Conservation (phyloP, 805 yeast genomes). For the Spathaspora arborariae region DNA sequence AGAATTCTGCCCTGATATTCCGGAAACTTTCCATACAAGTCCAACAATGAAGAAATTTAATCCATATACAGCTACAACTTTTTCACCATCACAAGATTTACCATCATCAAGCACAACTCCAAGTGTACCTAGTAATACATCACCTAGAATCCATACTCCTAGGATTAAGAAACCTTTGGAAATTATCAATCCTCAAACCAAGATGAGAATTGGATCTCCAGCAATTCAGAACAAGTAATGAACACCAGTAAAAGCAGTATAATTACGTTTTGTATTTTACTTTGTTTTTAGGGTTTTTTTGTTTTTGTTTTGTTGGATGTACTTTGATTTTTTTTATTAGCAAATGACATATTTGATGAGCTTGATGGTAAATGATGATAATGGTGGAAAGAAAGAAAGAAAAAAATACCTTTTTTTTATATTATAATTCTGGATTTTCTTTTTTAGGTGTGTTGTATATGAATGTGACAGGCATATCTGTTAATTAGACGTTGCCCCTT, state of each 20-base stretch:
- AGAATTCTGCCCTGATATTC: constrained; percentile 62
- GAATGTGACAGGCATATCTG: background rate
- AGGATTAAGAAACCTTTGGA: constrained; percentile 57
- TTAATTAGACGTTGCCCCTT: background rate
- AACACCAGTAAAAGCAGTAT: background rate
- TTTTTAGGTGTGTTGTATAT: background rate
- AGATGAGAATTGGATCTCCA: constrained; percentile 53
- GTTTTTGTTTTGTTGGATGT: too few species aligned
- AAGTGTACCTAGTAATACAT: constrained; percentile 11
- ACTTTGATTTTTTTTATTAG: background rate
- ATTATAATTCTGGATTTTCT: background rate
- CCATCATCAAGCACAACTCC: constrained; percentile 9
- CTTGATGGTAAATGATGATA: background rate
- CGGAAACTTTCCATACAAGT: constrained; percentile 25
- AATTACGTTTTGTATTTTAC: too few species aligned
- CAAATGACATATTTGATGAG: background rate
- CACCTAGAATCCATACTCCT: constrained; percentile 53
- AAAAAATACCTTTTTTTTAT: background rate
- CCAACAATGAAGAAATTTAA: constrained; percentile 51
- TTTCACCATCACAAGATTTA: constrained; percentile 48
- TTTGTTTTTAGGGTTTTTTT: too few species aligned
- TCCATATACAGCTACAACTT: constrained; percentile 63
- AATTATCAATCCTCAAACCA: constrained; percentile 60
- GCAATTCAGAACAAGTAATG: constrained; percentile 18
- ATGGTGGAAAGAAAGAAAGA: background rate